Conservation (phyloP, 2,329 filamentous ascomycete genomes). For the Fusarium solani-melongenae region DNA sequence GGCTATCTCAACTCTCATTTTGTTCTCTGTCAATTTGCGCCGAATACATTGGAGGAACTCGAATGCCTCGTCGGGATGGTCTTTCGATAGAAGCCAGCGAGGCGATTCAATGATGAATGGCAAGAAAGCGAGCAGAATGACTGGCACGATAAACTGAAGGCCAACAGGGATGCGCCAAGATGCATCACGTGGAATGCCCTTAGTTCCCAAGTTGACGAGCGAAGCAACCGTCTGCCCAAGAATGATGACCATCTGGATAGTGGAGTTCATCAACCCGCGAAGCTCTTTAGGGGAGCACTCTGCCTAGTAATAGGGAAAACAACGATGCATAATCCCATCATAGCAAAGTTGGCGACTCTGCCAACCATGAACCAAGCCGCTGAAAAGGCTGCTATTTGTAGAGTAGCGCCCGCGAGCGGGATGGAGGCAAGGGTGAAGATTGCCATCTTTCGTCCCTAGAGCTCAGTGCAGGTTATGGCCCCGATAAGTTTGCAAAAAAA, state of each 20-base stretch:
- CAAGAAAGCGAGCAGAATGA: constrained; percentile 49
- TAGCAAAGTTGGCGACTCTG: constrained; percentile 44
- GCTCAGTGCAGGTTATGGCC: constrained; percentile 27
- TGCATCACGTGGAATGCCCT: constrained; percentile 24
- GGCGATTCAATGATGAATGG: constrained; percentile 57
- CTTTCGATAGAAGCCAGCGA: constrained; percentile 55
- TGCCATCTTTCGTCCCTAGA: constrained; percentile 40
- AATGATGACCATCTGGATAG: constrained; percentile 44
- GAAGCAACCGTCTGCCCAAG: constrained; percentile 42
- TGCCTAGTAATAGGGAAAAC: constrained; percentile 47
- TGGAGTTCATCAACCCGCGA: constrained; percentile 44
- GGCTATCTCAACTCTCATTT: constrained; percentile 28
- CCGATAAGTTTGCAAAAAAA: constrained; percentile 40
- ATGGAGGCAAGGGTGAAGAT: constrained; percentile 35
- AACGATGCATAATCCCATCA: constrained; percentile 47
- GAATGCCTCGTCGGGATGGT: constrained; percentile 50
- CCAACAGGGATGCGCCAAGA: constrained; percentile 58
- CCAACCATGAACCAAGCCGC: constrained; percentile 46
- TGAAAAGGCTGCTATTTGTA: constrained; percentile 43
- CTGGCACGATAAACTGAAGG: constrained; percentile 56
- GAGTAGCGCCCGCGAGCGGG: constrained; percentile 26
- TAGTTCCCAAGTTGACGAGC: constrained; percentile 41
- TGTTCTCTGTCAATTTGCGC: constrained; percentile 38
- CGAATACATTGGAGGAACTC: constrained; percentile 4
- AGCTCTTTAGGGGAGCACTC: constrained; percentile 41